Percentiles rank a stretch among this genome's conserved stretches.
Evolutionary conservation across 1,284 basidiomycete species (phyloP).

Genomic region (Moesziomyces sp.): DNA sequence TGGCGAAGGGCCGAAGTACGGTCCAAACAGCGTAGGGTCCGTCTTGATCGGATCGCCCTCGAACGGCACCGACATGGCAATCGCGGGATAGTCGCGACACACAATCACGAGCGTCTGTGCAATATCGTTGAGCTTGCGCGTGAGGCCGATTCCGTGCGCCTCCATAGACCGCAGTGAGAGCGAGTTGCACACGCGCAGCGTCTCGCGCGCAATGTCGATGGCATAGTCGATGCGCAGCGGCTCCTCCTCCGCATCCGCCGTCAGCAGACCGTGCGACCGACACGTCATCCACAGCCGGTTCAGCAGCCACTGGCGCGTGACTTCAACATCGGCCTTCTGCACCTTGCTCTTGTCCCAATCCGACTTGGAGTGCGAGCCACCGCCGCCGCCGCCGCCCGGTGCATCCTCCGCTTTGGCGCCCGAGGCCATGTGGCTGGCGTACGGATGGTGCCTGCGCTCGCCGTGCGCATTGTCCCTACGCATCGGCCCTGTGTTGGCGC

Average conservation of each 20-base stretch:
- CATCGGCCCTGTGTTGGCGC: constrained; percentile 5
- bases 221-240: constrained; percentile 51
- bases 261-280: constrained; percentile 41
- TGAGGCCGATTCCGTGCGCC: constrained; percentile 56
- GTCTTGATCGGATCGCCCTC: constrained; percentile 48
- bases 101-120: constrained; percentile 55
- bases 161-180: constrained; percentile 53
- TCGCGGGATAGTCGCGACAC: constrained; percentile 49
- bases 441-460: constrained; percentile 22
- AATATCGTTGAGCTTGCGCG: constrained; percentile 57
- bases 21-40: constrained; percentile 36
- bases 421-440: constrained; percentile 5
- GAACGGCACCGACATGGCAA: constrained; percentile 46
- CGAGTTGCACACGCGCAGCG: constrained; percentile 51
- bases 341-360: constrained; percentile 50
- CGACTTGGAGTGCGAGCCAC: constrained; percentile 1
- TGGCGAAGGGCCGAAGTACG: constrained; percentile 38
- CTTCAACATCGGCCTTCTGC: constrained; percentile 57
- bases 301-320: constrained; percentile 56
- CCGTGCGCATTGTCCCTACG: constrained; percentile 5
- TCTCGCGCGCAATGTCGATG: constrained; percentile 55
- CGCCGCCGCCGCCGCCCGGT: neutral
- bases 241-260: constrained; percentile 31
- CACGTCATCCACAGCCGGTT: constrained; percentile 58
- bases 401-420: constrained; percentile 14